These are phyloP conservation scores for Linnemannia exigua DNA, from an alignment of 192 early-diverging fungal species.

Conservation along the genomic window DNA sequence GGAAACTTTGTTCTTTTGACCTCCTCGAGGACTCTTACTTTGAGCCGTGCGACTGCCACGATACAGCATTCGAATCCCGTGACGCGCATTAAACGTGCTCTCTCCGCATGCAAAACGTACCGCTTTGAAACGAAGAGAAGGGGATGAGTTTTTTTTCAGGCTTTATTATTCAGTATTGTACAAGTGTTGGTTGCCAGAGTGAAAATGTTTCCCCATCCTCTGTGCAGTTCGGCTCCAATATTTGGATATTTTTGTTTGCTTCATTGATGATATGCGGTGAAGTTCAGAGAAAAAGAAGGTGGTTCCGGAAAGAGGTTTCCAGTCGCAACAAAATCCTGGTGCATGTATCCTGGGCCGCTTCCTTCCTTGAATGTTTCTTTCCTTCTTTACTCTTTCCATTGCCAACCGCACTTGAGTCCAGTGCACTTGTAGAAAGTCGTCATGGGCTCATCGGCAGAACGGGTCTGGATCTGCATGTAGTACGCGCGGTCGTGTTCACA, in stretches of 20 bases:
- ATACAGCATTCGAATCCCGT: neutral
- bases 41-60: neutral
- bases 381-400: constrained; percentile 74
- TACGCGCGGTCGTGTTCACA: constrained; percentile 80
- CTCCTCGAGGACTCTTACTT: too few relatives aligned
- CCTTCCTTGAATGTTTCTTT: neutral
- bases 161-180: neutral
- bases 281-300: too few relatives aligned
- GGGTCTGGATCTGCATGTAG: constrained; percentile 93
- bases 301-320: too few relatives aligned
- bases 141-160: neutral
- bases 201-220: neutral
- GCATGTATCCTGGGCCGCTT: too few relatives aligned
- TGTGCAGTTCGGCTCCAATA: neutral
- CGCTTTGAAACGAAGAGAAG: too few relatives aligned
- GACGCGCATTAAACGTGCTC: neutral
- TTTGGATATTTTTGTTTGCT: neutral
- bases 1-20: neutral
- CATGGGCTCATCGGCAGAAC: constrained; percentile 96
- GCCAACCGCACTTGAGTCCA: constrained; percentile 72
- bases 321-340: too few relatives aligned
- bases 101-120: too few relatives aligned
- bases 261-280: neutral
- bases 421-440: constrained; percentile 93
- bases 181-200: constrained; percentile 1